Evolutionary conservation across 1,284 basidiomycete genomes (phyloP), one percentile per base, ranked within the genome.

Genomic region (Gomphus bonarii): DNA sequence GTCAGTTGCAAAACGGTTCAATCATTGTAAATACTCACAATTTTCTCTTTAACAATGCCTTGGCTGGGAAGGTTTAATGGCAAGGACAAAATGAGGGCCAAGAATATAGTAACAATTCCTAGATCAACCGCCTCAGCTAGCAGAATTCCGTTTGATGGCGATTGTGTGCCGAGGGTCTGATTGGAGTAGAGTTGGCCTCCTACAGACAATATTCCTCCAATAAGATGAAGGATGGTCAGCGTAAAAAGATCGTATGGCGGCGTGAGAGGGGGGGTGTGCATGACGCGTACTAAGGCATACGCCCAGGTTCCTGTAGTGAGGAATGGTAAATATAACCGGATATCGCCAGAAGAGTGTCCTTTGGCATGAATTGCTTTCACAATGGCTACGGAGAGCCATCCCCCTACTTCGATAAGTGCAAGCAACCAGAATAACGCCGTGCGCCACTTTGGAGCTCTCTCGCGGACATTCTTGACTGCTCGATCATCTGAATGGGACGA

Each of bases 271-370:
- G 77, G 77, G 6, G 63, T 63, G 9, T 71, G 55, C 40, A 75
- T 61, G 1, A 77, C 73, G n/a, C 72, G 70, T 33, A 74, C 57
- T 30, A 73, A 66, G 0, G 78, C 76, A 65, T 84, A 84, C 10
- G 81, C 64, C 85, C 85, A 87, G 9, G 77, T 69, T 4, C 68
- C 54, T 0, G 78, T 75, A 28, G 77, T 61, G 18, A 80, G 64
- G 53, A 80, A 69, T 1, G 72, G 67, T n/a, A 43, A 48, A 22
- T n/a, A 52, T n/a, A 22, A 42, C n/a, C 43, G 31, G 1, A 57
- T 30, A 8, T 22, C 25, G 3, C 43, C 10, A 10, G 36, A 44
- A 1, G 12, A 28, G 3, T 5, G 9, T 11, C 18, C 11, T 1
- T n/a, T 42, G 3, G 9, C 18, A 12, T 53, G 50, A 18, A 46